These are phyloP conservation scores for Magnusiomyces magnusii DNA, from an alignment of 1,139 yeast genomes.

Conservation along the genomic window DNA sequence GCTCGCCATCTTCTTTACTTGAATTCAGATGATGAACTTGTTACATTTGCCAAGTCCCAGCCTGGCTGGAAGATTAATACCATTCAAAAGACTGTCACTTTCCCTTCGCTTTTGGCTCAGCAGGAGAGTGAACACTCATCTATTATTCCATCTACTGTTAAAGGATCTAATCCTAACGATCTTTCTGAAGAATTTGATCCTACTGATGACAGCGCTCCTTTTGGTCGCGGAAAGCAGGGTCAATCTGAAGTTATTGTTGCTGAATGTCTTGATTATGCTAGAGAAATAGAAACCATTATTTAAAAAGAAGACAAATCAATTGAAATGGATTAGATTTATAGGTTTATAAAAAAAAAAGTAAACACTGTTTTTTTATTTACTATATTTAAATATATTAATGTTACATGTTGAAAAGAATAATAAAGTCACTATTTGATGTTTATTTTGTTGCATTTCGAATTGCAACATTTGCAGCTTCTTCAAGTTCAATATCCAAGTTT, in stretches of 20 bases:
- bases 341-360: too few relatives aligned
- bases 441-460: constrained; percentile 10
- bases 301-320: constrained; percentile 27
- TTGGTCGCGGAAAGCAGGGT: constrained; percentile 19
- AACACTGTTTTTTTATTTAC: constrained; percentile 1
- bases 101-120: constrained; percentile 40
- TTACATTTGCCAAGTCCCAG: constrained; percentile 47
- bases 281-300: constrained; percentile 79
- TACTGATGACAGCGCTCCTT: constrained; percentile 15
- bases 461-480: constrained; percentile 10
- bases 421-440: not conserved
- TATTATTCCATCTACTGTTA: constrained; percentile 1
- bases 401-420: not conserved
- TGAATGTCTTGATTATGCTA: constrained; percentile 70
- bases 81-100: constrained; percentile 50
- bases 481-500: not conserved
- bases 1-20: constrained; percentile 75
- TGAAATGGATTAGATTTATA: not conserved
- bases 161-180: constrained; percentile 15
- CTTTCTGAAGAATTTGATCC: constrained; percentile 16
- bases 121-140: constrained; percentile 9
- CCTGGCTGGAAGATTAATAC: constrained; percentile 47
- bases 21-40: constrained; percentile 59
- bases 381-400: not conserved
- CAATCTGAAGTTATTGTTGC: constrained; percentile 42